A percentile compares a stretch with the other conserved stretches of the same genome.
Evolutionary conservation across 345 rosid species (phyloP).

Genomic region (Raphanus raphanistrum): DNA sequence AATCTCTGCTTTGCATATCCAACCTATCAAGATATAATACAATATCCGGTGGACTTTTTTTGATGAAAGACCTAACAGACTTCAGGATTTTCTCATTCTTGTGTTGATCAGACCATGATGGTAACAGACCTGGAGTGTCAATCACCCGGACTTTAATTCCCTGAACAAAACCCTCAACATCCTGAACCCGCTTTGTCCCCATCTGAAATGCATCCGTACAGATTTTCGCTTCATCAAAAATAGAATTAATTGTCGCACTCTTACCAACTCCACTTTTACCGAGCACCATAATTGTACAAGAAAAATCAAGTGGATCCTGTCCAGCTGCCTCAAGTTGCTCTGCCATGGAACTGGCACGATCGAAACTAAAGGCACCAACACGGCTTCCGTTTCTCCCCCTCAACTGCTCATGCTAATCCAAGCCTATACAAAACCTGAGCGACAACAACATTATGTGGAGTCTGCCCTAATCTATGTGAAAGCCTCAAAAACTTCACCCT

Average conservation of each 20-base stretch:
- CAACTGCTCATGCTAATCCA: constrained; percentile 96
- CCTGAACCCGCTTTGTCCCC: constrained; percentile 93
- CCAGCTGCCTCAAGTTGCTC: constrained; percentile 96
- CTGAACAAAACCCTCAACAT: constrained; percentile 92
- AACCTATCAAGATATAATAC: constrained; percentile 95
- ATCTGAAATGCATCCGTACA: constrained; percentile 85
- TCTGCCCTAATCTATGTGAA: constrained; percentile 96
- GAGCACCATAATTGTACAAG: constrained; percentile 98
- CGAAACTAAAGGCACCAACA: constrained; percentile 98
- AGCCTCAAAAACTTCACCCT: constrained; percentile 97
- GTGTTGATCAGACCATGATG: constrained; percentile 91
- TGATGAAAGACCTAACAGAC: constrained; percentile 77
- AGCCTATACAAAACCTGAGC: constrained; percentile 98
- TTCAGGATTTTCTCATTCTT: constrained; percentile 89
- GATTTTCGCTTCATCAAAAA: constrained; percentile 89
- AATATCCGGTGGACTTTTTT: constrained; percentile 92
- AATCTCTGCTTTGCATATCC: constrained; percentile 95
- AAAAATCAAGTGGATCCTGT: constrained; percentile 94
- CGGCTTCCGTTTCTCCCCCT: constrained; percentile 98
- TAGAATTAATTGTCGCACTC: constrained; percentile 96
- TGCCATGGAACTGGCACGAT: constrained; percentile 98
- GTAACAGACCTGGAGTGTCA: constrained; percentile 96
- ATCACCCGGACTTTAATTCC: constrained; percentile 97
- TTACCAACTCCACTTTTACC: constrained; percentile 99
- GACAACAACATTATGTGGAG: constrained; percentile 98